phyloP scores from a whole-genome alignment of 208 protist genomes.

The Porcisia deanei region DNA sequence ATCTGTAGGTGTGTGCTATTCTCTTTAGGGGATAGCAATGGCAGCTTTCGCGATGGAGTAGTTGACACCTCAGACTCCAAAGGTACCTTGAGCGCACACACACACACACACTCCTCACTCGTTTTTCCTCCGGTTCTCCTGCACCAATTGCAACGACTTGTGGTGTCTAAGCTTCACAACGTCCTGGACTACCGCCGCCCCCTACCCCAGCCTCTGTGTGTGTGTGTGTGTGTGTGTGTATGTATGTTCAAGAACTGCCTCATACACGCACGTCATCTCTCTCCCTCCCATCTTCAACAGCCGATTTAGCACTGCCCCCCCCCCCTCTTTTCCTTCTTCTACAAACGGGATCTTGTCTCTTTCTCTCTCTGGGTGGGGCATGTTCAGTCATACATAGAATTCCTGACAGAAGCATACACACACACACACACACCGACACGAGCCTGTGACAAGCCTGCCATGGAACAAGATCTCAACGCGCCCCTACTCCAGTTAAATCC shows the following conservation, averaged over 20 bases:
- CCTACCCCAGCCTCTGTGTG: background rate
- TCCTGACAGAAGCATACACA: background rate
- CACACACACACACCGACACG: background rate
- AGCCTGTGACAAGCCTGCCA: background rate
- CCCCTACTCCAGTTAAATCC: constrained; percentile 33
- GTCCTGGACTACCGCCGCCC: too few relatives aligned
- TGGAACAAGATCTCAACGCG: constrained; percentile 11
- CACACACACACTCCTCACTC: background rate
- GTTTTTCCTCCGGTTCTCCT: too few relatives aligned
- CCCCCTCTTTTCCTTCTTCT: background rate
- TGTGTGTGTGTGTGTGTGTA: background rate
- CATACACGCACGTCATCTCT: background rate
- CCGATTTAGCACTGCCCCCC: background rate
- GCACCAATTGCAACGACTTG: background rate
- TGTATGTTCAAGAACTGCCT: background rate
- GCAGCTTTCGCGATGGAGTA: background rate
- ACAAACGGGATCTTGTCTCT: background rate
- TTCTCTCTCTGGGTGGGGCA: background rate
- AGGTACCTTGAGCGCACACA: background rate
- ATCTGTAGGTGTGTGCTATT: background rate
- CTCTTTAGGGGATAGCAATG: background rate
- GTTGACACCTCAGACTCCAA: background rate
- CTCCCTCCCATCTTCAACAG: background rate
- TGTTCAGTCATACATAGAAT: background rate
- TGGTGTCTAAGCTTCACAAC: background rate